Base-by-base conservation (phyloP, 805 yeast genomes). In the Saccharomycopsis babjevae region DNA sequence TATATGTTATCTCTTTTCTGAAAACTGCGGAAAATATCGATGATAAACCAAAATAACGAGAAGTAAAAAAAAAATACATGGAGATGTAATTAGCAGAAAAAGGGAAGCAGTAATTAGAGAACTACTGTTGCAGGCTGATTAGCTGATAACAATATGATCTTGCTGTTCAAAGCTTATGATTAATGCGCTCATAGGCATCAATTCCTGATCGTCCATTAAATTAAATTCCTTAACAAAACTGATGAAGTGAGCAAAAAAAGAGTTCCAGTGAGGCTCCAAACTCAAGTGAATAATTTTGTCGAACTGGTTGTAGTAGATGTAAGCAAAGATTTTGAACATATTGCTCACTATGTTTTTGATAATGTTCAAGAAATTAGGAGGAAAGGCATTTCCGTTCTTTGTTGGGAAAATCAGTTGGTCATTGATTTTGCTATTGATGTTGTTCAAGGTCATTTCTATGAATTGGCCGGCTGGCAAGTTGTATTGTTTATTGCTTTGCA, bases 221-320 rank as follows among this genome's bases (percentile, higher is more conserved):
- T 83, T 85, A 72, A 89, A 94, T 66, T 91, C 96, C 66, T 86
- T 86, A 15, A 88, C 82, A 69, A 94, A 89, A 59, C 96, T 86
- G 54, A 93, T 81, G 69, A 88, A 94, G 71, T 94, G 99, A 16
- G 97, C 94, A 74, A 96, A 94, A 67, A 92, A 89, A 2, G 98
- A 92, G 72, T 94, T 94, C 96, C 97, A 94, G 71, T 94, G 98
- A 0, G 98, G 97, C 71, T 94, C 99, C 62, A 94, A 73, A 1
- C 96, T 86, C 62, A 94, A 74, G 71, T 94, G 97, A n/a, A 93
- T 84, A 28, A 93, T 81, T 70, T 87, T 90, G 66, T 93, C 99
- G 73, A 91, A 94, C 72, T 94, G 99, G 71, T 91, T 90, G 74
- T 90, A 89, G 71, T 92, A 94, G 43, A 94, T 84, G 70, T 92